Percentiles rank a stretch among this genome's conserved stretches.
Conservation (phyloP, 176 grass and related monocot genomes). For the Musa troglodytarum region DNA sequence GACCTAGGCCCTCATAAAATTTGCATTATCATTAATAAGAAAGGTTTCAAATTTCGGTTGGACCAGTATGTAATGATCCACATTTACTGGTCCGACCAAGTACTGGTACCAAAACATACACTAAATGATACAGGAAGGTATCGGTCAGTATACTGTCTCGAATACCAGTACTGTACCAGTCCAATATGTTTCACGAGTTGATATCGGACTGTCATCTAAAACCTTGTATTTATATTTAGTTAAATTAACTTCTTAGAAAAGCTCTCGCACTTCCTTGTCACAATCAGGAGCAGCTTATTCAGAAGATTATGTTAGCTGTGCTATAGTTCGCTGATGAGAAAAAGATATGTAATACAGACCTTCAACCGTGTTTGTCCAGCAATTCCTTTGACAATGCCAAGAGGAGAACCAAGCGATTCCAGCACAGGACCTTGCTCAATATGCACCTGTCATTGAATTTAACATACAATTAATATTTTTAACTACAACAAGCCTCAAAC, state of each 20-base stretch:
- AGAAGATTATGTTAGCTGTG: not conserved
- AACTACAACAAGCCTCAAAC: not conserved
- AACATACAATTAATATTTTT: not conserved
- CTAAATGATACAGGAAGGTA: no score
- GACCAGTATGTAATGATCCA: no score
- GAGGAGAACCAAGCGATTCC: constrained; percentile 75
- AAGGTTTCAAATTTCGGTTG: no score
- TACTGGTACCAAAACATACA: no score
- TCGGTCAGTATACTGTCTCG: no score
- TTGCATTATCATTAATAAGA: no score
- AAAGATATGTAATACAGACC: constrained; percentile 25
- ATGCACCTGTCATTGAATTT: constrained; percentile 47
- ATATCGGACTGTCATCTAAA: no score
- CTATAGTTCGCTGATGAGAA: not conserved
- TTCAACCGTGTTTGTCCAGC: constrained; percentile 89
- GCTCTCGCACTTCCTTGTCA: not conserved
- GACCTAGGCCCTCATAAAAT: no score
- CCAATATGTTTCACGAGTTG: no score
- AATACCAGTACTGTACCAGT: no score
- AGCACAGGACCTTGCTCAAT: constrained; percentile 93
- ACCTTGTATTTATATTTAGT: no score
- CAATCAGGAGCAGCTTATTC: not conserved
- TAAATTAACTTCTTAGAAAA: not conserved
- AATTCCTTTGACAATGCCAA: constrained; percentile 89
- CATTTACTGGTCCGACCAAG: no score